A percentile compares a stretch with the other conserved stretches of the same genome.
These are phyloP conservation scores for Spizellomyces punctatus DNA, from an alignment of 192 early-diverging fungal species.

Conservation along the genomic window DNA sequence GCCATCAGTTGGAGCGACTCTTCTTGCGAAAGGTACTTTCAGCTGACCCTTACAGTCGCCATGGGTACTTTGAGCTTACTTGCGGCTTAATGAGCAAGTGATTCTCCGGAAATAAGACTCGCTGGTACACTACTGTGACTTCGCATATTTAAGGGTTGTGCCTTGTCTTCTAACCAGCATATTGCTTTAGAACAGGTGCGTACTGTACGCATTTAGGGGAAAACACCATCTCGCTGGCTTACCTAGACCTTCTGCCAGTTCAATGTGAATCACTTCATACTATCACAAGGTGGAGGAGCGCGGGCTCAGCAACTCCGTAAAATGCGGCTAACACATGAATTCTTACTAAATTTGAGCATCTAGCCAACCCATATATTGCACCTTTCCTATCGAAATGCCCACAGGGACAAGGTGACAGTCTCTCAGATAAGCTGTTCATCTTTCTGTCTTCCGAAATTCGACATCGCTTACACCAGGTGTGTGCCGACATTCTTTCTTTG, in stretches of 20 bases:
- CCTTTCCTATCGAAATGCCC: slow-evolving; percentile 64
- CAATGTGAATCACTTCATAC: slow-evolving; percentile 84
- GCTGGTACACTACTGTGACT: too few species aligned
- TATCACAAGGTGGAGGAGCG: slow-evolving; percentile 52
- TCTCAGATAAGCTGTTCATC: slow-evolving; percentile 43
- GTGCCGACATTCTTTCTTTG: slow-evolving; percentile 13
- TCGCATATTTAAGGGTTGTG: too few species aligned
- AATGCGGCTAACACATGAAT: not conserved
- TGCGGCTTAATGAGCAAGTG: too few species aligned
- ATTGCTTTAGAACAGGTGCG: too few species aligned
- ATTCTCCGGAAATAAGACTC: too few species aligned
- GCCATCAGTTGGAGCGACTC: slow-evolving; percentile 6
- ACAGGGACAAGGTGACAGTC: slow-evolving; percentile 23
- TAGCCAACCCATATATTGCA: slow-evolving; percentile 67
- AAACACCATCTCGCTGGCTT: too few species aligned
- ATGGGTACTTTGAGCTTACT: too few species aligned
- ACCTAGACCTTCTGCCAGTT: slow-evolving; percentile 46
- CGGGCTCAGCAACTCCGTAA: not conserved
- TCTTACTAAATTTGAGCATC: not conserved
- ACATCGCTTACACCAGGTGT: slow-evolving; percentile 66
- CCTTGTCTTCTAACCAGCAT: too few species aligned
- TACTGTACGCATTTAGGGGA: too few species aligned
- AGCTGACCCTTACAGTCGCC: too few species aligned
- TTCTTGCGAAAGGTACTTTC: slow-evolving; percentile 44
- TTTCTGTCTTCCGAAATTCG: slow-evolving; percentile 62